Conservation (phyloP, 2,329 filamentous ascomycete genomes). For the Ophiosphaerella korrae region DNA sequence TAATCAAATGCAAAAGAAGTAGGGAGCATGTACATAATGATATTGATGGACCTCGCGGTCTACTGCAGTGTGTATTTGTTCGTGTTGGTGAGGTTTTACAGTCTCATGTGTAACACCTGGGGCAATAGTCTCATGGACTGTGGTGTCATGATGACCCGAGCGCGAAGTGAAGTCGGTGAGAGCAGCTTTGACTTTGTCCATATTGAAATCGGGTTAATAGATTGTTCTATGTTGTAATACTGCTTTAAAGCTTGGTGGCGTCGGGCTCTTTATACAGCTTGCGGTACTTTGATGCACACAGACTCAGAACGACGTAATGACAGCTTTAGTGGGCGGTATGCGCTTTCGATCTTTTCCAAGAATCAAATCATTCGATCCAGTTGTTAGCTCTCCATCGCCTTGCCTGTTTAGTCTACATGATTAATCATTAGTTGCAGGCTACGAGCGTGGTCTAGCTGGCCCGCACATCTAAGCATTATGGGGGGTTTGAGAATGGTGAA, state of each 20-base stretch:
- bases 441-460: not conserved
- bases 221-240: not conserved
- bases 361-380: not conserved
- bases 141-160: conserved; percentile 71
- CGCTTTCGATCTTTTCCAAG: not conserved
- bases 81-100: conserved; percentile 64
- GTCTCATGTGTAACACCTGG: conserved; percentile 66
- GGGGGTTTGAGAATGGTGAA: conserved; percentile 8
- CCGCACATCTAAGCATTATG: conserved; percentile 4
- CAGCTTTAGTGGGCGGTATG: conserved; percentile 3
- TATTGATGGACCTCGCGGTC: conserved; percentile 74
- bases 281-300: not conserved
- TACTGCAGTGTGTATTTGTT: conserved; percentile 65
- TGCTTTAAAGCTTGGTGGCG: not conserved
- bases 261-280: conserved; percentile 26
- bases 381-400: not conserved
- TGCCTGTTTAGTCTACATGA: not conserved
- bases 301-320: conserved; percentile 34
- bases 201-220: conserved; percentile 19
- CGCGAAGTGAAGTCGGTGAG: conserved; percentile 65
- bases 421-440: not conserved
- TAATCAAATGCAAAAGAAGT: too few relatives aligned
- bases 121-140: conserved; percentile 68
- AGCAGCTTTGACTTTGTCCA: conserved; percentile 69
- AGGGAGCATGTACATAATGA: conserved; percentile 55